Evolutionary conservation across 73 alveolate genomes (phyloP).

Genomic region (Paramecium tetraurelia): DNA sequence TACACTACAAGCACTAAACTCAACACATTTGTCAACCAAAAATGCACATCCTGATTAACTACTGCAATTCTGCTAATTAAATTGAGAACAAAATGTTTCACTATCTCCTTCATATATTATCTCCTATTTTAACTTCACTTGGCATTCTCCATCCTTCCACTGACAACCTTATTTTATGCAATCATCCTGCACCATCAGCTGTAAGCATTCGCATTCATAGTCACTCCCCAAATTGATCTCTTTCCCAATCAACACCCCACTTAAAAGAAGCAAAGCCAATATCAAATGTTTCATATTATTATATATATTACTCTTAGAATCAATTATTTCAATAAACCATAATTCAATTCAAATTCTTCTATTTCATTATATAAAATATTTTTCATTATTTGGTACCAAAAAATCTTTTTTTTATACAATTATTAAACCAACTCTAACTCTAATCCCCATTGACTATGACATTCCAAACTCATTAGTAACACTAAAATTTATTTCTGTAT

Average conservation of each 20-base stretch:
- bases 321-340: neutral
- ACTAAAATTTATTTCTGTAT: too few relatives aligned
- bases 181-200: neutral
- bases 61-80: neutral
- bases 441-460: neutral
- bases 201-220: neutral
- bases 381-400: neutral
- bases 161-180: neutral
- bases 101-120: neutral
- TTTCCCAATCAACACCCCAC: neutral
- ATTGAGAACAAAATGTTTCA: neutral
- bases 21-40: neutral
- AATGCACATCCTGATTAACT: neutral
- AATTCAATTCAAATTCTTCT: neutral
- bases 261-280: neutral
- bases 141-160: neutral
- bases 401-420: neutral
- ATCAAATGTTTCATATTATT: neutral
- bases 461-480: too few relatives aligned
- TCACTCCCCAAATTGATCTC: neutral
- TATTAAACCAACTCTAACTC: neutral
- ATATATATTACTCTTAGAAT: neutral
- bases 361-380: neutral
- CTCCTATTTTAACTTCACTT: neutral
- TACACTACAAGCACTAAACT: neutral